phyloP scores from a whole-genome alignment of 805 yeast species.

The Zygotorulaspora florentina region DNA sequence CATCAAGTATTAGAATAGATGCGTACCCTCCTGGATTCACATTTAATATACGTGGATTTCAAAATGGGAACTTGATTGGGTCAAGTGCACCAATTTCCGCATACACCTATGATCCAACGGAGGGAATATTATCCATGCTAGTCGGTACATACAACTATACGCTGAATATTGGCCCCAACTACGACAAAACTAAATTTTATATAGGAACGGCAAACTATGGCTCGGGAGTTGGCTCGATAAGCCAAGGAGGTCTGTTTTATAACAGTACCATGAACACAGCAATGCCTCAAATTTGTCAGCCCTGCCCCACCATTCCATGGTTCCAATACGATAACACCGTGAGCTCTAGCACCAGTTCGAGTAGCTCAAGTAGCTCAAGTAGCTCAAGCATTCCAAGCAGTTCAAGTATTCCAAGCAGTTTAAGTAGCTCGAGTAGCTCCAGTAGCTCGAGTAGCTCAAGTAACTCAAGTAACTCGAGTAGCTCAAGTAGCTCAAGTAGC shows the following conservation, averaged over 20 bases:
- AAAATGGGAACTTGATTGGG: constrained; percentile 9
- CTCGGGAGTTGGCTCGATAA: constrained; percentile 1
- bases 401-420: neutral
- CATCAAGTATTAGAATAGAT: constrained; percentile 11
- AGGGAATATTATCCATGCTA: constrained; percentile 13
- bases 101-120: constrained; percentile 6
- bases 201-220: constrained; percentile 5
- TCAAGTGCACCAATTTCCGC: constrained; percentile 8
- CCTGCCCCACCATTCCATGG: neutral
- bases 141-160: constrained; percentile 4
- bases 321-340: neutral
- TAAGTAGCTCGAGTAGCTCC: neutral
- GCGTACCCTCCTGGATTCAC: constrained; percentile 9
- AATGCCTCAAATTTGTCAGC: neutral
- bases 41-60: constrained; percentile 13
- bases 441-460: neutral
- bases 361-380: neutral
- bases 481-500: neutral
- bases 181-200: constrained; percentile 5
- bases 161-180: constrained; percentile 15
- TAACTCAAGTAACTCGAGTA: neutral
- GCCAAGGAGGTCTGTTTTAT: constrained; percentile 5
- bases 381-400: neutral
- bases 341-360: neutral
- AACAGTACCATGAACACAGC: neutral